Conservation (phyloP, 2,329 filamentous ascomycete genomes). For the Ophiostoma angusticollis region DNA sequence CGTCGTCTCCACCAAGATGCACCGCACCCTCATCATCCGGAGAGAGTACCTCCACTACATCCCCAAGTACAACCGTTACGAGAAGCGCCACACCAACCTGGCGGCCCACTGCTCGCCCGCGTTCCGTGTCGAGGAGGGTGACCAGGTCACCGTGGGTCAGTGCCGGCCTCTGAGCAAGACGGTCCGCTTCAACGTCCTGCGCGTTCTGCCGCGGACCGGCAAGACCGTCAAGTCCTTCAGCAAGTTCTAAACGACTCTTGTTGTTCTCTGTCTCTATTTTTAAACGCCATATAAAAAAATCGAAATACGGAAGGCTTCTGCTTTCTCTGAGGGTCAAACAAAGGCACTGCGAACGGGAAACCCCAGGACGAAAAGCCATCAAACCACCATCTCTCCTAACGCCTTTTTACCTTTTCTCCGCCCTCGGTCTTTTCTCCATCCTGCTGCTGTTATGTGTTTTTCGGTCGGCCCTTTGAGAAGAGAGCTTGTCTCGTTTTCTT, state of each 20-base stretch:
- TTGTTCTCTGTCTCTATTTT: not conserved
- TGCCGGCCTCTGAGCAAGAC: conserved; percentile 99
- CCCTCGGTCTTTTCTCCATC: no score
- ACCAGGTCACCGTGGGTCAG: conserved; percentile 98
- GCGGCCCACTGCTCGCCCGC: conserved; percentile 97
- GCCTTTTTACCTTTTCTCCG: no score
- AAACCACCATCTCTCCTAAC: no score
- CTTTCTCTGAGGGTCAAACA: no score
- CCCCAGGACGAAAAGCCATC: no score
- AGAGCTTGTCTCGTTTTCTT: no score
- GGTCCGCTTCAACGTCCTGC: conserved; percentile 99
- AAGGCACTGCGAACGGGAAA: no score
- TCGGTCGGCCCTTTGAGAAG: no score
- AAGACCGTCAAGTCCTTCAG: conserved; percentile 95
- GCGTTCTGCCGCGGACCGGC: conserved; percentile 92
- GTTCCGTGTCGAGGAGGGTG: conserved; percentile 99
- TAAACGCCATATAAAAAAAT: not conserved
- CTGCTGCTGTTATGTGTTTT: no score
- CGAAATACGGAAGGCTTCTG: no score
- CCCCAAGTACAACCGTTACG: conserved; percentile 99
- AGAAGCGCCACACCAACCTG: conserved; percentile 99
- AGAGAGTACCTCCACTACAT: conserved; percentile 99
- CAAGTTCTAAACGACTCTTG: conserved; percentile 72
- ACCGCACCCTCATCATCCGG: conserved; percentile 98
- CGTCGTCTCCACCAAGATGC: conserved; percentile 99